These are phyloP conservation scores for Leccinum imitatum DNA, from an alignment of 768 basidiomycete genomes.

Conservation along the genomic window DNA sequence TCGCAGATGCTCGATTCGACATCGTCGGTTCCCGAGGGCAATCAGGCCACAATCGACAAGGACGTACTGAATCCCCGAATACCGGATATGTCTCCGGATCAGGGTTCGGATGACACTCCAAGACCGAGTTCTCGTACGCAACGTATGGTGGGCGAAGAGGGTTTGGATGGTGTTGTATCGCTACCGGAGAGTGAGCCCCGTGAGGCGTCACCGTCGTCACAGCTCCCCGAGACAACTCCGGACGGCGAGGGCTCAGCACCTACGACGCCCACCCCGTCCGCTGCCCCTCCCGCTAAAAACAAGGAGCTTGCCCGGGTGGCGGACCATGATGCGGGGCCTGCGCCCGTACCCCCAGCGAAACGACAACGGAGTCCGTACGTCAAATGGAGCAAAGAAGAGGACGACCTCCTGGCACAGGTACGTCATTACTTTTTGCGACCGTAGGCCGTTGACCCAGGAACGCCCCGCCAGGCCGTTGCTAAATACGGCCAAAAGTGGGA, in stretches of 20 bases:
- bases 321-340: constrained; percentile 26
- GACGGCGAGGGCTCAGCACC: constrained; percentile 3
- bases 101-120: constrained; percentile 18
- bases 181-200: constrained; percentile 1
- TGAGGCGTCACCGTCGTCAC: constrained; percentile 9
- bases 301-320: constrained; percentile 27
- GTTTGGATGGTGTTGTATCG: neutral
- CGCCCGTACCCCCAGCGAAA: constrained; percentile 26
- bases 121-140: constrained; percentile 13
- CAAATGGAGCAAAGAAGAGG: constrained; percentile 45
- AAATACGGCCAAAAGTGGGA: constrained; percentile 43
- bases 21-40: neutral
- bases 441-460: neutral
- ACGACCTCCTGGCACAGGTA: constrained; percentile 40
- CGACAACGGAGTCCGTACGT: constrained; percentile 41
- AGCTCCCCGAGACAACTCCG: constrained; percentile 9
- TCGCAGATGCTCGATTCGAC: constrained; percentile 12
- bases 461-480: constrained; percentile 32
- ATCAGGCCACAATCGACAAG: neutral
- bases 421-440: neutral
- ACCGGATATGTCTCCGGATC: neutral
- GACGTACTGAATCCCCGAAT: neutral
- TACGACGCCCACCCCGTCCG: neutral
- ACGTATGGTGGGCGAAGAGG: neutral
- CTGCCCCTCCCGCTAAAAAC: constrained; percentile 7